Base-by-base conservation (phyloP, 305 asterid genomes). In the Striga hermonthica region DNA sequence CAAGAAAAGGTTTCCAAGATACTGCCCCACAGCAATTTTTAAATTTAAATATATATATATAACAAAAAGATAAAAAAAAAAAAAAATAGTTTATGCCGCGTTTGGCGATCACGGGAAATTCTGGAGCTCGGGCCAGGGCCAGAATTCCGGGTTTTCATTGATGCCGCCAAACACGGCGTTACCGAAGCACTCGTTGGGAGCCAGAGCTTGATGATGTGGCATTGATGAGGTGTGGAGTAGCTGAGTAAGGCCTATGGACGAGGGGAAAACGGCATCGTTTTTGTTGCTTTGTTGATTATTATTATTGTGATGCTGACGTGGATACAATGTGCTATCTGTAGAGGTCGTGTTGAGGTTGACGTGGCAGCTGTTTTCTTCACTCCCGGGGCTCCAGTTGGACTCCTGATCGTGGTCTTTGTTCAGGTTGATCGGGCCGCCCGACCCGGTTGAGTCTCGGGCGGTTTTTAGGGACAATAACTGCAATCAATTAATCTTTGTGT, bases 111-210 rank as follows among this genome's bases (percentile, higher is more conserved):
- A 80, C 43, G 74, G 75, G 68, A 73, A 82, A 55, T 75, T 75
- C 47, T 84, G 84, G 43, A 77, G 90, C 50, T 81, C 85, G 3
- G 85, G 76, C 95, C 95, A 89, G 3, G 86, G 81, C 93, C 95
- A 89, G 16, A 81, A 78, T 40, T 76, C 83, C 15, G 81, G 81
- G 43, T 72, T 86, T 49, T 89, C 96, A 43, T 86, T 88, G 8
- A 82, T 78, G 61, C 78, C 60, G 31, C 76, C 81, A 39, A 89
- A 86, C 83, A 83, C 74, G 79, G 81, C 76, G 78, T 66, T 80
- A 70, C 80, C 75, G 64, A 78, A 83, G 39, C 60, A 57, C 36
- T 79, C 83, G 28, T 58, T 75, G 22, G 75, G 9, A 15, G 43
- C 61, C 9, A 78, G 65, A 11, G 58, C 64, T 10, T 62, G 61